Conservation (phyloP, 306 rosid genomes). For the Myrica gale region DNA sequence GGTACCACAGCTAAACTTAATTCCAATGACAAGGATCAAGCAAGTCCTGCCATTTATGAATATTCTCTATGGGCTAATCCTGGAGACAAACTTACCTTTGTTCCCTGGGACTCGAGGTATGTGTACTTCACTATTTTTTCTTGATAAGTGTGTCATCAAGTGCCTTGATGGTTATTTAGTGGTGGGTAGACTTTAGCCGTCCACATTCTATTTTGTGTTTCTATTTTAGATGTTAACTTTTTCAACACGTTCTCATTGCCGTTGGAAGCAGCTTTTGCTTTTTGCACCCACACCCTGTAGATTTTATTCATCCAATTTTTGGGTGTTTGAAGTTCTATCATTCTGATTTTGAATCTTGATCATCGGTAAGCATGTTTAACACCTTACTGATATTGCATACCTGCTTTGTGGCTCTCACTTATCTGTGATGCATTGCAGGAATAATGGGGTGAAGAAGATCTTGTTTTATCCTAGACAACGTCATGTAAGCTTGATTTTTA, state of each 20-base stretch:
- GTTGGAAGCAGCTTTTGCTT: slow-evolving; percentile 2
- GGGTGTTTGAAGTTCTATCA: background rate
- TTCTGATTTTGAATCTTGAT: background rate
- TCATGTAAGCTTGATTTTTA: slow-evolving; percentile 53
- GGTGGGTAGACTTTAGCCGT: background rate
- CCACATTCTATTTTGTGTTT: slow-evolving; percentile 4
- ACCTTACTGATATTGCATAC: slow-evolving; percentile 16
- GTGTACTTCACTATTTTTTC: slow-evolving; percentile 18
- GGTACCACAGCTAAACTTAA: slow-evolving; percentile 45
- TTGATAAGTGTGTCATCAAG: slow-evolving; percentile 16
- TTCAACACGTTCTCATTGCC: background rate
- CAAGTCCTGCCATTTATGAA: slow-evolving; percentile 51
- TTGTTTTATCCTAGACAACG: slow-evolving; percentile 81
- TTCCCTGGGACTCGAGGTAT: slow-evolving; percentile 85
- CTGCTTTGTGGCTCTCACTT: slow-evolving; percentile 28
- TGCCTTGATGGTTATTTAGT: background rate
- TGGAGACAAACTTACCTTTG: slow-evolving; percentile 68
- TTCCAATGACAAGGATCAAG: slow-evolving; percentile 49
- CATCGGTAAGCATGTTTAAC: slow-evolving; percentile 14
- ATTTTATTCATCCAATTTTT: background rate
- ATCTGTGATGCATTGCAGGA: slow-evolving; percentile 49
- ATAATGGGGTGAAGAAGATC: slow-evolving; percentile 55
- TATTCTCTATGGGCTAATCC: slow-evolving; percentile 73
- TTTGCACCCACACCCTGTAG: background rate
- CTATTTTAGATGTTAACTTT: background rate